phyloP scores from a whole-genome alignment of 2,329 filamentous ascomycete genomes.

The Aspergillus pseudotamarii region DNA sequence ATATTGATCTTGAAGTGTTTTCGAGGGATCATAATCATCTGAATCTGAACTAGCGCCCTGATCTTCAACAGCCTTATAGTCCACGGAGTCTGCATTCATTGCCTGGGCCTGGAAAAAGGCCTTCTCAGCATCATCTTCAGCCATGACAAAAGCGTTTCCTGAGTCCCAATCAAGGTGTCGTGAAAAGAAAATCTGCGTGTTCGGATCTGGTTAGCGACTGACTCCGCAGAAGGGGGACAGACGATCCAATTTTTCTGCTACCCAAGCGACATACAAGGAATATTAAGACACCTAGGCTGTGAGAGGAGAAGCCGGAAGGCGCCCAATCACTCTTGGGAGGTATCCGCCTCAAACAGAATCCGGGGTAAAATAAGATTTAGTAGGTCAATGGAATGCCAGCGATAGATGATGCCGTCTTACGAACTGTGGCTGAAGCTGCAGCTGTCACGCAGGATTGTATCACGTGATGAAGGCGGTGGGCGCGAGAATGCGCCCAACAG shows the following conservation, averaged over 20 bases:
- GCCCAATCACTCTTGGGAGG: neutral
- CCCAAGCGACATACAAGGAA: neutral
- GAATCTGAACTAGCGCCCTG: conserved; percentile 57
- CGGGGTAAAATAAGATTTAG: conserved; percentile 1
- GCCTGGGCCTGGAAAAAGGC: conserved; percentile 56
- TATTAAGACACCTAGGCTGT: neutral
- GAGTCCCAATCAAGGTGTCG: conserved; percentile 14
- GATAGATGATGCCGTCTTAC: conserved; percentile 8
- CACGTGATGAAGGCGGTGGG: conserved; percentile 39
- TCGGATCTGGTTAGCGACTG: conserved; percentile 9
- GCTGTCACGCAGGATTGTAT: conserved; percentile 11
- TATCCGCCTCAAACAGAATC: neutral
- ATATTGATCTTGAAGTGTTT: conserved; percentile 48
- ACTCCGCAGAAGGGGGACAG: neutral
- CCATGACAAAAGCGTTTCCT: conserved; percentile 42
- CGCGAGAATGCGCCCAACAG: conserved; percentile 29
- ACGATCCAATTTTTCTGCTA: conserved; percentile 1
- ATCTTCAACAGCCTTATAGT: conserved; percentile 52
- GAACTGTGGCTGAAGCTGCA: conserved; percentile 29
- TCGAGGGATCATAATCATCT: conserved; percentile 59
- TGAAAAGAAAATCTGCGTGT: conserved; percentile 2
- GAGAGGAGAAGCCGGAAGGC: neutral
- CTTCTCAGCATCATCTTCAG: conserved; percentile 56
- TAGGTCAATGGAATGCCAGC: conserved; percentile 13
- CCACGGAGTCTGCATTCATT: conserved; percentile 43